Evolutionary conservation across 2,329 filamentous ascomycete genomes (phyloP).

Genomic region (Clathrospora elynae): DNA sequence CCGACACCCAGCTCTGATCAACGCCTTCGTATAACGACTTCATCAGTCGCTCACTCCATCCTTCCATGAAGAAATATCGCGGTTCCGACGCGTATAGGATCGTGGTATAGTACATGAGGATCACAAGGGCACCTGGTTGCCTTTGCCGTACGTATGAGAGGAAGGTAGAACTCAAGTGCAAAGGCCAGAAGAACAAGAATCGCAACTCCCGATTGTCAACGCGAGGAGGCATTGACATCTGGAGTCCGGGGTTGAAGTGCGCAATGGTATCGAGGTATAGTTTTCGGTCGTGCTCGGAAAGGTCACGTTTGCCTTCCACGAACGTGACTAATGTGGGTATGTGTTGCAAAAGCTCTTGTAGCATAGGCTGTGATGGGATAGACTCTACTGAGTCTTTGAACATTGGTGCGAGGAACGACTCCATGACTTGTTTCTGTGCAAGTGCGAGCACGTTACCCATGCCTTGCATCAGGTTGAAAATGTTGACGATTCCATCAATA

Average conservation of each 20-base stretch:
- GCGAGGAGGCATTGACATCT: constrained; percentile 27
- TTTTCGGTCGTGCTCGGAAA: constrained; percentile 25
- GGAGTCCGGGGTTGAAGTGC: constrained; percentile 28
- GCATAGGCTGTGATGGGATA: constrained; percentile 36
- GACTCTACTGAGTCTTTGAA: constrained; percentile 25
- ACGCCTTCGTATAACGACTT: constrained; percentile 27
- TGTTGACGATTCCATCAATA: constrained; percentile 43
- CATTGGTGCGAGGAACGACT: constrained; percentile 34
- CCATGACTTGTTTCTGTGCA: constrained; percentile 22
- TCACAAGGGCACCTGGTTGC: constrained; percentile 43
- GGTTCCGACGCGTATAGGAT: constrained; percentile 42
- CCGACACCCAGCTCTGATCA: constrained; percentile 32
- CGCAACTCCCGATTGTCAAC: constrained; percentile 43
- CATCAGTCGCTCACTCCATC: constrained; percentile 40
- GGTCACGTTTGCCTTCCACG: constrained; percentile 26
- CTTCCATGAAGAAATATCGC: constrained; percentile 49
- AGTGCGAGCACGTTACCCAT: constrained; percentile 39
- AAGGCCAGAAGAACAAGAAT: constrained; percentile 48
- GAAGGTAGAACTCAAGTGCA: constrained; percentile 43
- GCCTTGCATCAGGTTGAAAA: constrained; percentile 45
- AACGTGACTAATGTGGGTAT: constrained; percentile 27
- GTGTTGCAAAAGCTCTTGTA: constrained; percentile 28
- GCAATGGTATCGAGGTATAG: constrained; percentile 23
- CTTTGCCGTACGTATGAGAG: constrained; percentile 37
- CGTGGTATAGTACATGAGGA: constrained; percentile 49